Conservation (phyloP, 176 grass and related monocot species). For the Aegilops tauschii region DNA sequence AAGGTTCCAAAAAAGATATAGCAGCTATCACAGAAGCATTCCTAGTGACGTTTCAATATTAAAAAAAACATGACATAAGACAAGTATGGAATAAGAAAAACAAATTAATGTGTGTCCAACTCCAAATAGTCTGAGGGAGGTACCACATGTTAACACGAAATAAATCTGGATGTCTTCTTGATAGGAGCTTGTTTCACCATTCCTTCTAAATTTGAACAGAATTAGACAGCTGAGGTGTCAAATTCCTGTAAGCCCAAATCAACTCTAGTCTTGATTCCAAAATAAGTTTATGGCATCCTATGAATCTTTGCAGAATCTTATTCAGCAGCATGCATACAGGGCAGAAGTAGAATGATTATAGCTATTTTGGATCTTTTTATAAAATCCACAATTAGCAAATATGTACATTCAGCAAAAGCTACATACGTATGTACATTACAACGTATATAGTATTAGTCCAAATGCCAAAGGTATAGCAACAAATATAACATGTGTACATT, state of each 20-base stretch:
- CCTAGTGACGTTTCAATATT: background rate
- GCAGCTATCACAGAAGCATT: background rate
- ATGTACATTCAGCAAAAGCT: background rate
- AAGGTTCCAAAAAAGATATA: background rate
- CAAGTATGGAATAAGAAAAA: background rate
- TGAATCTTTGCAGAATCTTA: background rate
- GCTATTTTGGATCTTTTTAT: background rate
- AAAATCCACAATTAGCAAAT: background rate
- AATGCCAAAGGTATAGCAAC: background rate
- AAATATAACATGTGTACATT: background rate
- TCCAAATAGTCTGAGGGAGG: background rate
- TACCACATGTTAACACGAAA: background rate
- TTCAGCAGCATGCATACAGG: background rate
- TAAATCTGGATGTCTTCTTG: background rate
- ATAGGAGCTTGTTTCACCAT: background rate
- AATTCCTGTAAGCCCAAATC: background rate
- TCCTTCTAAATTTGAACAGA: background rate
- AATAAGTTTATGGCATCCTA: background rate
- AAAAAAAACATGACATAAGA: background rate
- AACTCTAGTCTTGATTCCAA: background rate
- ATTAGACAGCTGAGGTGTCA: background rate
- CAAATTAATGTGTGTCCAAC: background rate
- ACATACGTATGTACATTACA: background rate
- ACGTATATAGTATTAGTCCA: background rate
- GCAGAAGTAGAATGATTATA: background rate